Conservation (phyloP, 192 early-diverging fungal genomes). For the Coemansia sp. region DNA sequence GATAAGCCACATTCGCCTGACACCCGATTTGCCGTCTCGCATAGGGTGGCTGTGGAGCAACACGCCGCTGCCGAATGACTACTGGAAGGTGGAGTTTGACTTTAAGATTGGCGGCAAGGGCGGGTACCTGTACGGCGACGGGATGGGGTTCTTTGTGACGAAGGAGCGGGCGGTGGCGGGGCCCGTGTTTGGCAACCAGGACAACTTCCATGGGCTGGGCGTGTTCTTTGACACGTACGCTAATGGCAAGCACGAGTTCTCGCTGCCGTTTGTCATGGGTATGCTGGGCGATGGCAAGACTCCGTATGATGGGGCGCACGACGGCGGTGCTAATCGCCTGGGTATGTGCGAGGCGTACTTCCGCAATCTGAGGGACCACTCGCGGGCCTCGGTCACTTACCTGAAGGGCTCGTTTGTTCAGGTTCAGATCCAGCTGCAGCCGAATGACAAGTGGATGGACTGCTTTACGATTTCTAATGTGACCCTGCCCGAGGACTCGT, state of each 20-base stretch:
- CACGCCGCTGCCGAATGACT: constrained; percentile 29
- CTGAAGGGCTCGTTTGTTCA: constrained; percentile 59
- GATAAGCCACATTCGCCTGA: constrained; percentile 81
- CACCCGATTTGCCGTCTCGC: constrained; percentile 74
- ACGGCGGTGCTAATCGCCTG: constrained; percentile 69
- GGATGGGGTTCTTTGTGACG: constrained; percentile 94
- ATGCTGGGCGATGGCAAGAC: constrained; percentile 93
- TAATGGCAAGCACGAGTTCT: constrained; percentile 65
- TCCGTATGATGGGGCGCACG: constrained; percentile 78
- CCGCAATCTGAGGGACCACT: constrained; percentile 61
- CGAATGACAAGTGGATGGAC: constrained; percentile 68
- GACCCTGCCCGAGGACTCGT: constrained; percentile 71
- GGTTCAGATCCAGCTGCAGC: constrained; percentile 57
- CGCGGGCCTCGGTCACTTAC: constrained; percentile 72
- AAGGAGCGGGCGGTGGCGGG: constrained; percentile 67
- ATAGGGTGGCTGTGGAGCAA: constrained; percentile 79
- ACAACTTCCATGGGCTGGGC: constrained; percentile 88
- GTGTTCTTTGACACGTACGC: constrained; percentile 97
- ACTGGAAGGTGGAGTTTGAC: constrained; percentile 84
- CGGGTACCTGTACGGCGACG: constrained; percentile 84
- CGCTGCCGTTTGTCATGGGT: constrained; percentile 87
- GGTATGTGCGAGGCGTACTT: constrained; percentile 78
- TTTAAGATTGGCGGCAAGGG: constrained; percentile 81
- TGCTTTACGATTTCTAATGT: constrained; percentile 84
- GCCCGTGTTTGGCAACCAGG: constrained; percentile 85